Conservation (phyloP, 2,329 filamentous ascomycete species). For the Ophiocordyceps camponoti-rufipedis region DNA sequence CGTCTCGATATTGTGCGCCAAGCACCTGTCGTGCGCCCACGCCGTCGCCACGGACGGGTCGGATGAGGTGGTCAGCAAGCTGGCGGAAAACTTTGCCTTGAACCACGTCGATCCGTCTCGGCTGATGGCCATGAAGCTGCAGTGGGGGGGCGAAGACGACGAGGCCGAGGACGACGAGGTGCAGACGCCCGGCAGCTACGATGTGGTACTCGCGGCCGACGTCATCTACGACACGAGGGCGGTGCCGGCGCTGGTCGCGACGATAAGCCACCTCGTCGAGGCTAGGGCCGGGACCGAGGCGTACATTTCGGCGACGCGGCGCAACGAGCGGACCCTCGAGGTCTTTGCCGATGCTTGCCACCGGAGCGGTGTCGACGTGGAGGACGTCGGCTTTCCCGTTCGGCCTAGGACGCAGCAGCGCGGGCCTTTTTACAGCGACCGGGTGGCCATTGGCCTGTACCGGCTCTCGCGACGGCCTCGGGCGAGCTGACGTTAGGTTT, state of each 20-base stretch:
- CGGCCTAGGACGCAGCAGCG: slow-evolving; percentile 22
- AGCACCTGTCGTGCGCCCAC: slow-evolving; percentile 37
- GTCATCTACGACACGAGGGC: slow-evolving; percentile 55
- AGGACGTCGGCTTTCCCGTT: slow-evolving; percentile 23
- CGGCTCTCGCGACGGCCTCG: slow-evolving; percentile 9
- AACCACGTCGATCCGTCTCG: slow-evolving; percentile 36
- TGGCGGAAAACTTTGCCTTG: slow-evolving; percentile 49
- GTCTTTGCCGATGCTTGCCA: slow-evolving; percentile 42
- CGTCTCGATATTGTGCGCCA: slow-evolving; percentile 55
- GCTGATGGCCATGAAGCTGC: slow-evolving; percentile 35
- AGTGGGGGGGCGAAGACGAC: slow-evolving; percentile 28
- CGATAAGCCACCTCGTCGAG: slow-evolving; percentile 41
- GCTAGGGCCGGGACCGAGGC: slow-evolving; percentile 37
- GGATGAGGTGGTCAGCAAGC: slow-evolving; percentile 47
- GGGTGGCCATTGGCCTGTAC: slow-evolving; percentile 38
- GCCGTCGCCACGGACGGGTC: slow-evolving; percentile 60
- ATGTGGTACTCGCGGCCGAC: slow-evolving; percentile 58
- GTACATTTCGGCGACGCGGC: slow-evolving; percentile 51
- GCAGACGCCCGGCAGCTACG: slow-evolving; percentile 19
- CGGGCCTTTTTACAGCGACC: slow-evolving; percentile 46
- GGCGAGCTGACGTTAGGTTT: background rate
- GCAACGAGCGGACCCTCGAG: slow-evolving; percentile 51
- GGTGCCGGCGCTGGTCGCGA: slow-evolving; percentile 45
- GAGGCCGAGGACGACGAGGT: no score
- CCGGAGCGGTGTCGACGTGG: slow-evolving; percentile 23